Evolutionary conservation across 2,329 filamentous ascomycete genomes (phyloP).

Genomic region (Endoconidiophora laricicola): DNA sequence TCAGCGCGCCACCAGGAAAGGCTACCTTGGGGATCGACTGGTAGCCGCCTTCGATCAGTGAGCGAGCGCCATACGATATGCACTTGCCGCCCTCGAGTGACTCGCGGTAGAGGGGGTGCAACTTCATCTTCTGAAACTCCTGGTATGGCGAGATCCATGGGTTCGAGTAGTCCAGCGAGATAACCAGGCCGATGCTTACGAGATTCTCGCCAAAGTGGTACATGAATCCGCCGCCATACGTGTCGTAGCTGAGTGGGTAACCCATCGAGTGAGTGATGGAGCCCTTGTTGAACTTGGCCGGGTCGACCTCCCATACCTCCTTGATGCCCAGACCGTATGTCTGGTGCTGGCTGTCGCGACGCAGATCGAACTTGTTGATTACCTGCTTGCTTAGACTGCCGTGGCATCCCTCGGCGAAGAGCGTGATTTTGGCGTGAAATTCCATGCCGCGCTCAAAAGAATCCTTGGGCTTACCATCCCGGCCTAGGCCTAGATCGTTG

Average conservation of each 20-base stretch:
- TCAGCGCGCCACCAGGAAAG: slow-evolving; percentile 87
- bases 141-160: slow-evolving; percentile 90
- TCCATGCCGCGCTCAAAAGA: slow-evolving; percentile 95
- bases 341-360: slow-evolving; percentile 78
- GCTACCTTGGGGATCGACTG: slow-evolving; percentile 95
- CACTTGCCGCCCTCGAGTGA: slow-evolving; percentile 94
- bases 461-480: slow-evolving; percentile 72
- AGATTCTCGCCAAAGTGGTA: slow-evolving; percentile 98
- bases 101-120: slow-evolving; percentile 75
- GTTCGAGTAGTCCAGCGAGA: slow-evolving; percentile 89
- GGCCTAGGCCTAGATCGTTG: slow-evolving; percentile 75
- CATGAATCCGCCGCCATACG: slow-evolving; percentile 97
- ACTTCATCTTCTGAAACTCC: slow-evolving; percentile 97
- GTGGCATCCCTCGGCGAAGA: slow-evolving; percentile 91
- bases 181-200: slow-evolving; percentile 79
- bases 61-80: slow-evolving; percentile 86
- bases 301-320: slow-evolving; percentile 92
- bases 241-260: slow-evolving; percentile 73
- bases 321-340: slow-evolving; percentile 92
- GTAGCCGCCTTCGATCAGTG: slow-evolving; percentile 86
- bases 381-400: slow-evolving; percentile 91
- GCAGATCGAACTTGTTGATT: slow-evolving; percentile 81
- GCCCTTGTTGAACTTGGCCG: slow-evolving; percentile 80
- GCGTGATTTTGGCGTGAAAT: slow-evolving; percentile 80
- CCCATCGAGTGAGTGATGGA: slow-evolving; percentile 81